These are phyloP conservation scores for Vanrija sp. DNA, from an alignment of 1,284 basidiomycete genomes.

Conservation along the genomic window DNA sequence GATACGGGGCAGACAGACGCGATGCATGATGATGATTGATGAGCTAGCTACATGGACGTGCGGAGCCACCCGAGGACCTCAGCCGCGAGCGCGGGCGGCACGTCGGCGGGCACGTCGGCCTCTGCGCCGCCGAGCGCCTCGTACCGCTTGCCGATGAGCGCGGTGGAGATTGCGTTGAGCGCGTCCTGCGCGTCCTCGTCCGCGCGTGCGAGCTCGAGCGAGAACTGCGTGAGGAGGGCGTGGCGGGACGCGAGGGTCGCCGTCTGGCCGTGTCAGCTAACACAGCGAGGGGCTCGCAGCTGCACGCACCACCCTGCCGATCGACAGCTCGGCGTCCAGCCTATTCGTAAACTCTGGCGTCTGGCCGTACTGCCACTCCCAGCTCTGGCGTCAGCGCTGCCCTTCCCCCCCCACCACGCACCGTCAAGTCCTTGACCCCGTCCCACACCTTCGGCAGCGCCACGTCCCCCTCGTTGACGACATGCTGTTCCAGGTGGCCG, in stretches of 20 bases:
- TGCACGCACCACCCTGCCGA: slow-evolving; percentile 47
- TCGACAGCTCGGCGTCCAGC: slow-evolving; percentile 31
- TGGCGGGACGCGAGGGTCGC: slow-evolving; percentile 50
- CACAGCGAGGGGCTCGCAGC: slow-evolving; percentile 3
- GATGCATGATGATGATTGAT: background rate
- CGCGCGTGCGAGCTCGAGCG: slow-evolving; percentile 22
- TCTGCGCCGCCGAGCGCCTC: slow-evolving; percentile 41
- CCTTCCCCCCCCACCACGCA: background rate
- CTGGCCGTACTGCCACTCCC: slow-evolving; percentile 92
- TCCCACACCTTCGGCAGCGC: slow-evolving; percentile 58
- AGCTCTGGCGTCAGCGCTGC: slow-evolving; percentile 56
- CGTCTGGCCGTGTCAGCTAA: slow-evolving; percentile 31
- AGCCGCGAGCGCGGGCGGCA: slow-evolving; percentile 17
- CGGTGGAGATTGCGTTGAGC: slow-evolving; percentile 31
- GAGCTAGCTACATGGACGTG: slow-evolving; percentile 30
- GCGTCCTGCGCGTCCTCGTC: slow-evolving; percentile 25
- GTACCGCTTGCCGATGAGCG: slow-evolving; percentile 44
- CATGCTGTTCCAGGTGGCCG: slow-evolving; percentile 50
- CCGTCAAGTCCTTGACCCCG: slow-evolving; percentile 60
- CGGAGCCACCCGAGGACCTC: slow-evolving; percentile 45
- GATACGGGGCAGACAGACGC: slow-evolving; percentile 50
- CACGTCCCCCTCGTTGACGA: slow-evolving; percentile 52
- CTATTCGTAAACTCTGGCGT: slow-evolving; percentile 78
- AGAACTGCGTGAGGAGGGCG: slow-evolving; percentile 49
- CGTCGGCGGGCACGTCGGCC: slow-evolving; percentile 12